Evolutionary conservation across 2,329 filamentous ascomycete genomes (phyloP).

Genomic region (Ophiostoma ips): DNA sequence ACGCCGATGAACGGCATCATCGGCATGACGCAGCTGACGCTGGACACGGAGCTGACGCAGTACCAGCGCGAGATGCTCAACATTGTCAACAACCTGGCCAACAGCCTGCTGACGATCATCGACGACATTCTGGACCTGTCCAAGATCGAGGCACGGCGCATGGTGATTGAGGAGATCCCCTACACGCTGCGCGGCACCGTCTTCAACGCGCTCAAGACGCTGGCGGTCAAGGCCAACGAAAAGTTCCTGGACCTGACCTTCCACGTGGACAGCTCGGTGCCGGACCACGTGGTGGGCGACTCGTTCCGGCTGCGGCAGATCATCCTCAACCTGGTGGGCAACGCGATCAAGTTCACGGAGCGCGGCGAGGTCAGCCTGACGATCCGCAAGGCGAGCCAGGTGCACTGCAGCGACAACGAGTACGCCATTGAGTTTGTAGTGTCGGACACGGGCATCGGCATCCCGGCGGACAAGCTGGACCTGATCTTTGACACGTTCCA

Average conservation of each 20-base stretch:
- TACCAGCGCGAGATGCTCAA: slow-evolving; percentile 98
- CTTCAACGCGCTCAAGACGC: slow-evolving; percentile 91
- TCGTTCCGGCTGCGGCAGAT: slow-evolving; percentile 94
- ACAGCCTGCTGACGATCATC: slow-evolving; percentile 91
- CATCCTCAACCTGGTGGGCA: slow-evolving; percentile 91
- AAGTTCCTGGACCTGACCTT: slow-evolving; percentile 88
- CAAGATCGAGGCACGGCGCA: slow-evolving; percentile 86
- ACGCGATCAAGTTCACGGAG: slow-evolving; percentile 98
- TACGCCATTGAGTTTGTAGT: slow-evolving; percentile 95
- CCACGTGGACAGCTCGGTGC: slow-evolving; percentile 82
- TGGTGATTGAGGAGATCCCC: slow-evolving; percentile 96
- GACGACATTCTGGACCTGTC: slow-evolving; percentile 66
- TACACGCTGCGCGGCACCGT: slow-evolving; percentile 90
- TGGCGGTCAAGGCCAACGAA: slow-evolving; percentile 96
- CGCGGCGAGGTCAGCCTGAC: slow-evolving; percentile 89
- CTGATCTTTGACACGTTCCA: slow-evolving; percentile 99
- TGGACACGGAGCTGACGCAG: slow-evolving; percentile 87
- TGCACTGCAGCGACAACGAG: slow-evolving; percentile 37
- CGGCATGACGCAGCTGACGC: slow-evolving; percentile 90
- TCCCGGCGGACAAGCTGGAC: slow-evolving; percentile 86
- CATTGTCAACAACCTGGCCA: slow-evolving; percentile 91
- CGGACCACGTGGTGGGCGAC: slow-evolving; percentile 90
- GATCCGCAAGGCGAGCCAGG: slow-evolving; percentile 58
- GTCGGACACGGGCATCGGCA: slow-evolving; percentile 91
- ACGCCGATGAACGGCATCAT: slow-evolving; percentile 98